Evolutionary conservation across 495 filamentous ascomycete species (phyloP).

Genomic region (Neurospora sp.): DNA sequence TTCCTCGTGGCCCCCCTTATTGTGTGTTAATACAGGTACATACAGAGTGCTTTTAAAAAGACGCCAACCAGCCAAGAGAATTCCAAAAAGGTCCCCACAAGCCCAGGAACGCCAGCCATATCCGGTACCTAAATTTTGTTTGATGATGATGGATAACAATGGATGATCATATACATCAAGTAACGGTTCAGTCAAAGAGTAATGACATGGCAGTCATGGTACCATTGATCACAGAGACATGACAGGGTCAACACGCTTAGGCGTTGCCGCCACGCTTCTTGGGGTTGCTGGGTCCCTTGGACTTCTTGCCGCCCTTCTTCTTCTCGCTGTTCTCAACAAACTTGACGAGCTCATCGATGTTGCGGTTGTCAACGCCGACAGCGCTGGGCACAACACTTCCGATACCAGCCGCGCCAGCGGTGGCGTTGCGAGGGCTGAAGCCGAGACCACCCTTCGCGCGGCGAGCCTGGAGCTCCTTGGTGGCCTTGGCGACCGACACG

Average conservation of each 20-base stretch:
- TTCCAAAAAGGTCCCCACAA: background rate
- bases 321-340: constrained; percentile 16
- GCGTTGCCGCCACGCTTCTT: constrained; percentile 47
- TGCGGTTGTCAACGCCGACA: constrained; percentile 7
- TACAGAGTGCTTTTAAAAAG: background rate
- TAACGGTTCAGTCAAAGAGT: background rate
- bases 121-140: background rate
- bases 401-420: constrained; percentile 29
- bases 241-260: background rate
- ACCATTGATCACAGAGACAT: background rate
- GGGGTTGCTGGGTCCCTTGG: constrained; percentile 54
- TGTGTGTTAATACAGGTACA: background rate
- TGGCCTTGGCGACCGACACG: constrained; percentile 83
- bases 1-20: background rate
- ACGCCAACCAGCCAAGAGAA: background rate
- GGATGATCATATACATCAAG: background rate
- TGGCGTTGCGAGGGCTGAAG: constrained; percentile 39
- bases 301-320: constrained; percentile 52
- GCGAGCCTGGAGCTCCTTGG: constrained; percentile 71
- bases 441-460: constrained; percentile 45
- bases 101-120: background rate
- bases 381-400: constrained; percentile 13
- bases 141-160: background rate
- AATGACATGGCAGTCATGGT: background rate
- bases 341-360: constrained; percentile 15